Percentiles rank a stretch among this genome's conserved stretches.
These are phyloP conservation scores for Cercospora nicotianae DNA, from an alignment of 2,329 filamentous ascomycete genomes.

Conservation along the genomic window DNA sequence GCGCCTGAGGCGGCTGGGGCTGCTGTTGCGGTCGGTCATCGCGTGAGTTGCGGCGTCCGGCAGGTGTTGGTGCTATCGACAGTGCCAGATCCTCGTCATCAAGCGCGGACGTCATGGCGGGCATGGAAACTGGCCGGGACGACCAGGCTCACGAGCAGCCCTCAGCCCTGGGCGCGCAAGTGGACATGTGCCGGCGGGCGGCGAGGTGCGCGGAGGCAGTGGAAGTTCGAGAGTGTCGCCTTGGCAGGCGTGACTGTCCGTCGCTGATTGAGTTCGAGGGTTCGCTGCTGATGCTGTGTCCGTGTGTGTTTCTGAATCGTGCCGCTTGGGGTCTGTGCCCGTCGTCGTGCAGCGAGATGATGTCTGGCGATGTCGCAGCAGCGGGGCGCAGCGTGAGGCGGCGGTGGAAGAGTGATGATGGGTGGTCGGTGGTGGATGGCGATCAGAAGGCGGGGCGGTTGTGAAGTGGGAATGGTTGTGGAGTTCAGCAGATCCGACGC, in stretches of 20 bases:
- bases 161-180: slow-evolving; percentile 9
- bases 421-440: neutral
- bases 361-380: neutral
- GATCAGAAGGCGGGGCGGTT: neutral
- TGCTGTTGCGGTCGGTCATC: slow-evolving; percentile 36
- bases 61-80: slow-evolving; percentile 37
- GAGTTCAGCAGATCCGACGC: neutral
- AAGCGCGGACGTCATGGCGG: slow-evolving; percentile 41
- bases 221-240: neutral
- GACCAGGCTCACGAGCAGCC: slow-evolving; percentile 18
- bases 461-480: neutral
- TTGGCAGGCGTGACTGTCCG: neutral
- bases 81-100: slow-evolving; percentile 46
- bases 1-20: slow-evolving; percentile 29
- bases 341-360: neutral
- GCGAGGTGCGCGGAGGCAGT: neutral
- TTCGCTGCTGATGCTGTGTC: neutral
- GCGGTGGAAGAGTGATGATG: neutral
- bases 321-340: neutral
- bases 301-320: neutral
- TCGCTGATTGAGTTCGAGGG: slow-evolving; percentile 5
- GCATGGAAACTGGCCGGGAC: slow-evolving; percentile 2
- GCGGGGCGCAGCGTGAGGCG: neutral
- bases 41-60: slow-evolving; percentile 32
- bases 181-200: neutral